Conservation (phyloP, 441 rosid species). For the Pelargonium cotyledonis region DNA sequence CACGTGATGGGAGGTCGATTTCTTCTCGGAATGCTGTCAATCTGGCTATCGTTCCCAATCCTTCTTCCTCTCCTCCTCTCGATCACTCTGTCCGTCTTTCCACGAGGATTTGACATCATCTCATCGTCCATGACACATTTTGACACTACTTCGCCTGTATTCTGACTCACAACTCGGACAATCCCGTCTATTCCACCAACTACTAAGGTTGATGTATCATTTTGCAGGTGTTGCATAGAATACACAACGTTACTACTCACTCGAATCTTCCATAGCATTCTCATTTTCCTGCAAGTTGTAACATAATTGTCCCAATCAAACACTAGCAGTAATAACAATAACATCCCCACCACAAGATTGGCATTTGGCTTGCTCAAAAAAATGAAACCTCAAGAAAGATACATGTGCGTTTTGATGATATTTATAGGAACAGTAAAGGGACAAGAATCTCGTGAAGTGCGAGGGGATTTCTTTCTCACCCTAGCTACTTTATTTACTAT, state of each 20-base stretch:
- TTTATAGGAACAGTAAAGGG: too few species aligned
- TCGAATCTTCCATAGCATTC: constrained; percentile 58
- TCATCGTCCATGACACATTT: constrained; percentile 41
- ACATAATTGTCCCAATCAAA: background rate
- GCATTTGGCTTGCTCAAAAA: too few species aligned
- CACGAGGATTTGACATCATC: constrained; percentile 22
- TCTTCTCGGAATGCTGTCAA: constrained; percentile 47
- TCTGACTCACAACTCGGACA: constrained; percentile 61
- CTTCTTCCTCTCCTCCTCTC: constrained; percentile 48
- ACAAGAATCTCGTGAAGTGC: too few species aligned
- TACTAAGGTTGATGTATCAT: constrained; percentile 45
- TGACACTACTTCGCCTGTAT: constrained; percentile 48
- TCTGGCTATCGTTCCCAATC: constrained; percentile 28
- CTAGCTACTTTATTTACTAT: too few species aligned
- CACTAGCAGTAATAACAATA: background rate
- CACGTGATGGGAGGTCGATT: constrained; percentile 60
- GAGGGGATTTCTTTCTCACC: too few species aligned
- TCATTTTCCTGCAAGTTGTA: constrained; percentile 52
- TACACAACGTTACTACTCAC: constrained; percentile 72
- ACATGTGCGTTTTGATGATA: too few species aligned
- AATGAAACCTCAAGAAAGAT: too few species aligned
- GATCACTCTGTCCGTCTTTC: constrained; percentile 15
- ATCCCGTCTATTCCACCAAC: constrained; percentile 87
- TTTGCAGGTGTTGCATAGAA: constrained; percentile 51
- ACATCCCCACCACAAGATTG: too few species aligned